These are phyloP conservation scores for Zygnema cylindricum DNA, from an alignment of 139 green algal genomes.

Conservation along the genomic window DNA sequence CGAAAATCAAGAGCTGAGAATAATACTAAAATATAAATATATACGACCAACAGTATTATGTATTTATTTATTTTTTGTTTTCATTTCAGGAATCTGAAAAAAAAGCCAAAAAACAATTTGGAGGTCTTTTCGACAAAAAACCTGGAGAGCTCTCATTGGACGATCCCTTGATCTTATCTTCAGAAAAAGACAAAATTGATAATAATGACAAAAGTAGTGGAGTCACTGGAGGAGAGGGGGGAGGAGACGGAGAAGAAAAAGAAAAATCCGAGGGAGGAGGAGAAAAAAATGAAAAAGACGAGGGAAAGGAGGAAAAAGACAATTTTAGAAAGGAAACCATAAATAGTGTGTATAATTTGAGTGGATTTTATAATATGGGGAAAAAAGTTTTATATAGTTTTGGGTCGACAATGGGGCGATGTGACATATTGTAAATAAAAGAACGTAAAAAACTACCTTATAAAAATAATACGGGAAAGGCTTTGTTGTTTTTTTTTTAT, in stretches of 20 bases:
- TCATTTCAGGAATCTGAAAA: background rate
- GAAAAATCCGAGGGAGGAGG: background rate
- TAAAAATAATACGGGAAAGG: too few relatives aligned
- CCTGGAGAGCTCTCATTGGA: slow-evolving; percentile 14
- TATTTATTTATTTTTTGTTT: background rate
- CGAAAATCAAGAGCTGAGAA: too few relatives aligned
- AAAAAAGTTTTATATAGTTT: too few relatives aligned
- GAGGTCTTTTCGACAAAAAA: slow-evolving; percentile 19
- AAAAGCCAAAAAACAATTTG: slow-evolving; percentile 32
- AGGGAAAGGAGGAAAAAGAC: too few relatives aligned
- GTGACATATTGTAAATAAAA: background rate
- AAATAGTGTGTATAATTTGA: too few relatives aligned
- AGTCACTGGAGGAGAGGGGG: background rate
- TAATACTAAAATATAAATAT: too few relatives aligned
- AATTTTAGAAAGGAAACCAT: too few relatives aligned
- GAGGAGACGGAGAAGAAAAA: background rate
- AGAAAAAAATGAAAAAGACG: background rate
- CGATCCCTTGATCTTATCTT: background rate
- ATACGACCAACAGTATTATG: too few relatives aligned
- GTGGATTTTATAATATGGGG: too few relatives aligned
- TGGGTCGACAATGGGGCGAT: background rate
- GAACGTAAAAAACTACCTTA: too few relatives aligned
- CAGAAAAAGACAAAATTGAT: too few relatives aligned
- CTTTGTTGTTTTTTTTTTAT: too few relatives aligned
- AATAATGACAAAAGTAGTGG: background rate